Evolutionary conservation across 176 grass and related monocot genomes (phyloP), one percentile per base, ranked within the genome.

Genomic region (Paspalum vaginatum): DNA sequence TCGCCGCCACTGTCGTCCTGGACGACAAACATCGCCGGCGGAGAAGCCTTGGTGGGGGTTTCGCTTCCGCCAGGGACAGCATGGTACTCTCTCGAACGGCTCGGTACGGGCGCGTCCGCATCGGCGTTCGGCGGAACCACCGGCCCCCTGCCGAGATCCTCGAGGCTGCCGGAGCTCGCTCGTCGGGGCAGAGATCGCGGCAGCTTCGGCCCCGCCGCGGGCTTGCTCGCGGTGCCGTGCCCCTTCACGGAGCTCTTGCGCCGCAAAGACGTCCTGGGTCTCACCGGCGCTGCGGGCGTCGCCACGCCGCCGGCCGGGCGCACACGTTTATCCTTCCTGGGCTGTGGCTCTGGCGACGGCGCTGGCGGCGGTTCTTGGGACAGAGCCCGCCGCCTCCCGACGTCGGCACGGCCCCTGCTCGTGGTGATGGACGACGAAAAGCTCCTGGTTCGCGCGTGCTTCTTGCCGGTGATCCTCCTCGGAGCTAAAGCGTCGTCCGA

Each of bases 391-490:
- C 82, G 77, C 17, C 42, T 43, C 56, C 39, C 65, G 40, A 16
- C 48, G 40, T 77, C 70, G 8, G 51, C 12, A 53, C 5, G 70
- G 71, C 4, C 77, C 48, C 55, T 81, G 37, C 14, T 81, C 4
- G 60, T 27, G 58, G 38, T 47, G 11, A n/a, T 54, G 54, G 39
- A 55, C 8, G 77, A 85, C 41, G 83, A 89, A 42, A 82, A 73
- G 78, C 87, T 89, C 72, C 72, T 82, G 42, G 87, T 73, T 21
- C 65, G 72, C 49, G 58, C 21, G 66, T 81, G 80, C 75, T 87
- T 90, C 69, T 87, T 90, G 32, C 85, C 82, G 43, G 78, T 72
- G 22, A 77, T 69, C 42, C 79, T 86, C 50, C 74, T 65, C 17
- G 83, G 74, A 5, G 86, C 89, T 45, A 68, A 49, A 12, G 25